Conservation (phyloP, 805 yeast genomes). For the Nakazawaea peltata region DNA sequence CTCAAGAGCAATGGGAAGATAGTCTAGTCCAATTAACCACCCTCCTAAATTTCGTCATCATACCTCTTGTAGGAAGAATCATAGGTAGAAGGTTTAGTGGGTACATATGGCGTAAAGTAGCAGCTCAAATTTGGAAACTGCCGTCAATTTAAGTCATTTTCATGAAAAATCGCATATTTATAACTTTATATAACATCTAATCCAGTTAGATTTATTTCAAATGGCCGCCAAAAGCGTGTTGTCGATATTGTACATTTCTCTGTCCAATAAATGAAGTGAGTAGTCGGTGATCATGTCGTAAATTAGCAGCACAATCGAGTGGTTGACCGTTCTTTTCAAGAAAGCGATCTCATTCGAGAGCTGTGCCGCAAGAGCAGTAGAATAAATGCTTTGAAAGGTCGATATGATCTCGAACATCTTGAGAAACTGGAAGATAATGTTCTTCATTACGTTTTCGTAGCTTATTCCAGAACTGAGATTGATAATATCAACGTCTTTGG, state of each 20-base stretch:
- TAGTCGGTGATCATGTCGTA: constrained; percentile 4
- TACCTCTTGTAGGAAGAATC: constrained; percentile 62
- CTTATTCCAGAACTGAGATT: no score
- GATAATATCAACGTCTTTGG: no score
- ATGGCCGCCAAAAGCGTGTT: neutral
- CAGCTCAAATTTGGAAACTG: constrained; percentile 12
- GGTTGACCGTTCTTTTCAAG: constrained; percentile 1
- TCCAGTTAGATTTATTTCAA: neutral
- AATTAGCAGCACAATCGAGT: constrained; percentile 4
- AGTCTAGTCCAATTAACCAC: constrained; percentile 50
- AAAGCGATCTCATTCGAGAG: neutral
- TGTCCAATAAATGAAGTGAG: constrained; percentile 3
- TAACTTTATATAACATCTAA: neutral
- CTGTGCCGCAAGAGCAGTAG: no score
- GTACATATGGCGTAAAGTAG: constrained; percentile 22
- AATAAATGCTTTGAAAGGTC: no score
- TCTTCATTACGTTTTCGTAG: constrained; percentile 3
- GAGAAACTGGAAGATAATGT: constrained; percentile 5
- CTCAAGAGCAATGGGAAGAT: constrained; percentile 72
- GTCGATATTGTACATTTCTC: constrained; percentile 2
- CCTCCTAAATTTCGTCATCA: constrained; percentile 48
- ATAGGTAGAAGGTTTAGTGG: constrained; percentile 56
- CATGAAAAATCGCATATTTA: neutral
- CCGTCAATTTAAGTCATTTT: neutral
- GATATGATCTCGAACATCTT: neutral